Evolutionary conservation across 2,329 filamentous ascomycete genomes (phyloP).

Genomic region (Pyrenochaeta sp.): DNA sequence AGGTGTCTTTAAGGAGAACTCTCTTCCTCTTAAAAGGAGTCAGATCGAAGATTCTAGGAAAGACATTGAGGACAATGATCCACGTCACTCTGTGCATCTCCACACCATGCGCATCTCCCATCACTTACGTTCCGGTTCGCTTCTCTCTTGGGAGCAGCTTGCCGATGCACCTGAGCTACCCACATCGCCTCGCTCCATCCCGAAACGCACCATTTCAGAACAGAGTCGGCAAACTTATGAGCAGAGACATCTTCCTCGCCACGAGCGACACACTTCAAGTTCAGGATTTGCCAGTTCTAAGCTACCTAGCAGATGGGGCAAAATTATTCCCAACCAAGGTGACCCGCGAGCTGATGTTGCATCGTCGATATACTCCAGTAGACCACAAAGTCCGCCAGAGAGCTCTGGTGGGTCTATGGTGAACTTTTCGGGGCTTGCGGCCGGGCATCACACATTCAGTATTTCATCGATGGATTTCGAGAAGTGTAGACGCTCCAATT

Average conservation of each 20-base stretch:
- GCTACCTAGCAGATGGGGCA: constrained; percentile 50
- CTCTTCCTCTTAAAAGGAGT: background rate
- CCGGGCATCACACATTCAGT: constrained; percentile 12
- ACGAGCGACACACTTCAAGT: constrained; percentile 44
- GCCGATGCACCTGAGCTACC: constrained; percentile 30
- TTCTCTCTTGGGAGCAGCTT: constrained; percentile 48
- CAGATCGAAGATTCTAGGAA: constrained; percentile 1
- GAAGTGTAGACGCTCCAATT: constrained; percentile 28
- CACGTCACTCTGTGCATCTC: constrained; percentile 50
- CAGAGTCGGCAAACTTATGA: constrained; percentile 24
- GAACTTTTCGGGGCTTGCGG: constrained; percentile 20
- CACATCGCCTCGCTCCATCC: constrained; percentile 15
- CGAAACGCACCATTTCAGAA: constrained; percentile 28
- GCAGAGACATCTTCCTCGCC: constrained; percentile 18
- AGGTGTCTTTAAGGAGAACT: constrained; percentile 15
- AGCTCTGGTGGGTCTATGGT: constrained; percentile 37
- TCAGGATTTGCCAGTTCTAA: constrained; percentile 48
- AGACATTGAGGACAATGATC: constrained; percentile 24
- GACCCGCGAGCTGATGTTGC: constrained; percentile 25
- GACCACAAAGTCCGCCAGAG: constrained; percentile 48
- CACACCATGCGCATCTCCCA: constrained; percentile 56
- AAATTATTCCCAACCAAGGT: constrained; percentile 30
- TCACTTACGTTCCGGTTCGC: constrained; percentile 54
- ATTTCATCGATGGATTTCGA: constrained; percentile 13
- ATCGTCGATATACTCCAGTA: constrained; percentile 53